phyloP scores from a whole-genome alignment of 176 grass and related monocot genomes.

The Triticum aestivum region IWGSC_CS_RefSeq_v2.1 NC_057801.1:78359168-78359667 shows the following conservation, averaged over 20 bases:
- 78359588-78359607: background rate
- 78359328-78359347: background rate
- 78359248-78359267: too few relatives aligned
- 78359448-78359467: background rate
- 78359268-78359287: too few relatives aligned
- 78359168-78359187: too few relatives aligned
- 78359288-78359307: too few relatives aligned
- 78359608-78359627: slow-evolving; percentile 83
- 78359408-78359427: background rate
- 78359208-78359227: too few relatives aligned
- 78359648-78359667: slow-evolving; percentile 74
- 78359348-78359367: background rate
- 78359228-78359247: too few relatives aligned
- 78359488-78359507: background rate
- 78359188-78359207: too few relatives aligned
- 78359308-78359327: background rate
- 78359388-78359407: background rate
- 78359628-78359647: slow-evolving; percentile 75
- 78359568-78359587: background rate
- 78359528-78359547: background rate
- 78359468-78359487: background rate
- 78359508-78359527: background rate
- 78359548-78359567: background rate
- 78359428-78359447: background rate
- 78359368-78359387: background rate